Evolutionary conservation across 1,284 basidiomycete species (phyloP).

Genomic region (Fereydounia khargensis): DNA sequence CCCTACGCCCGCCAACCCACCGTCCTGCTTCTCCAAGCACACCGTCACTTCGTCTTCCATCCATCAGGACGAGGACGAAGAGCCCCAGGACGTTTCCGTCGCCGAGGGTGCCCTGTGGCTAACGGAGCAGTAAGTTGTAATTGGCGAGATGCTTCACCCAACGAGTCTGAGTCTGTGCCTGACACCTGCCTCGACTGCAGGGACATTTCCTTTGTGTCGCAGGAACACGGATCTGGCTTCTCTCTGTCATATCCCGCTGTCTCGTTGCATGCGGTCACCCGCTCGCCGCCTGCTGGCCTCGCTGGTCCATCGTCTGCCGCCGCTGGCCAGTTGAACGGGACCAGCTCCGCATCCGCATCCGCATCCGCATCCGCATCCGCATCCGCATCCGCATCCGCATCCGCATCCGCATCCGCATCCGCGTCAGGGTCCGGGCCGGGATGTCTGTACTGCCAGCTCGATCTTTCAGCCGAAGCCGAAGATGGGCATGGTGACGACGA

Average conservation of each 20-base stretch:
- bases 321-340: background rate
- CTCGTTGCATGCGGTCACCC: conserved; percentile 49
- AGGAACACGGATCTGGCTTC: conserved; percentile 26
- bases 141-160: no score
- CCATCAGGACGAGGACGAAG: conserved; percentile 1
- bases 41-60: background rate
- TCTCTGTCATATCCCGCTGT: conserved; percentile 40
- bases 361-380: background rate
- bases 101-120: conserved; percentile 30
- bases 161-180: no score
- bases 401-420: background rate
- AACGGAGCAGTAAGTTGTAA: no score
- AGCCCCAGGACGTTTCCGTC: conserved; percentile 10
- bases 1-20: conserved; percentile 18
- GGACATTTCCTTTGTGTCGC: conserved; percentile 36
- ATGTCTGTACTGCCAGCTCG: conserved; percentile 54
- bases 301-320: background rate
- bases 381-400: conserved; percentile 1
- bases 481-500: conserved; percentile 35
- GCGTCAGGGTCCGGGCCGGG: no score
- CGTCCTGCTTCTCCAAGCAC: conserved; percentile 10
- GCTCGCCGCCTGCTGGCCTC: conserved; percentile 38
- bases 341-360: background rate
- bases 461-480: conserved; percentile 33
- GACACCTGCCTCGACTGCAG: no score